Evolutionary conservation across 805 yeast genomes (phyloP), one percentile per base, ranked within the genome.

Genomic region (Cyberlindnera xylosilytica): DNA sequence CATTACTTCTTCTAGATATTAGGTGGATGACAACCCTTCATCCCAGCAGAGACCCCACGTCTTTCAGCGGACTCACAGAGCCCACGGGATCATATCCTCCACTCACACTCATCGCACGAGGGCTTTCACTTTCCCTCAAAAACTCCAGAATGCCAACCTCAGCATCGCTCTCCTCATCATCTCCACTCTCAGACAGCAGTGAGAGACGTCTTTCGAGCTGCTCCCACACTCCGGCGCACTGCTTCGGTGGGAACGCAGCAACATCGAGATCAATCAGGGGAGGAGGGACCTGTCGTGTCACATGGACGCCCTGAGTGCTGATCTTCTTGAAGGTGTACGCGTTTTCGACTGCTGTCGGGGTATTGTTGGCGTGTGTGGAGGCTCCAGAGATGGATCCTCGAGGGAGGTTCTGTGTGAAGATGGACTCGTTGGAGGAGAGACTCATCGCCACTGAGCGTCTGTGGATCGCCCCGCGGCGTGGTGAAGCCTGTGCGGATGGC

Each of bases 181-280:
- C 18, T 17, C 20, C 37, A 2, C 19, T 22, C 32, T 24, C 24
- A 22, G 24, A 22, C 24, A 22, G 24, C 10, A 22, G 24, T 8
- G 23, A 11, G 28, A 20, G 11, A 34, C 52, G 52, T 29, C 31
- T 24, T 30, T 2, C n/a, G n/a, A n/a, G n/a, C n/a, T n/a, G n/a
- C n/a, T n/a, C n/a, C n/a, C n/a, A n/a, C n/a, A n/a, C n/a, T n/a
- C n/a, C n/a, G n/a, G n/a, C n/a, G n/a, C n/a, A n/a, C n/a, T n/a
- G n/a, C n/a, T n/a, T n/a, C n/a, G n/a, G n/a, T n/a, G n/a, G n/a
- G n/a, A n/a, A n/a, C n/a, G 46, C 33, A 17, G 42, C 50, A 20
- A 41, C 42, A 31, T 50, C 50, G 12, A 55, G 29, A 22, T 53
- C 55, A 24, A 52, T 54, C 1, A 43, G n/a, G 9, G 53, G 53